Evolutionary conservation across 805 yeast genomes (phyloP), one percentile per base, ranked within the genome.

Genomic region (Saccharomycopsis fodiens): DNA sequence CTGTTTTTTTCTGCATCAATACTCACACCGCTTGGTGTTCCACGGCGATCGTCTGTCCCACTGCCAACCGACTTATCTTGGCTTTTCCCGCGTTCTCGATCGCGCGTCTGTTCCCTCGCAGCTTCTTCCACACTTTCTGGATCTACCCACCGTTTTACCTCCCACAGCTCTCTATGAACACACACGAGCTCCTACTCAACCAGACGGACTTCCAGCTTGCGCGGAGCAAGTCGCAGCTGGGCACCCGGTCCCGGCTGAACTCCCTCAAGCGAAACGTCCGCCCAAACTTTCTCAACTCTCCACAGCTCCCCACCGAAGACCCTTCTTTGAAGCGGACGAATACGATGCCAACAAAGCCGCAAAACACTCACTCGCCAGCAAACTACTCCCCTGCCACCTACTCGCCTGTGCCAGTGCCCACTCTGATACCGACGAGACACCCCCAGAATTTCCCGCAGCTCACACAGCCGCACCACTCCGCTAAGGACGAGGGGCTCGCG

Each of bases 321-420:
- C n/a, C 22, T n/a, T 17, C 15, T 34, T 5, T 36, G 13, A 36
- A 40, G 15, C 12, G 43, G 17, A 40, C 43, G 12, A 21, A 44
- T n/a, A 47, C 50, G 12, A 20, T 47, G 19, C 50, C 48, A 3
- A 31, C 41, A 4, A 32, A 32, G 20, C 5, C 5, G 15, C 17
- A 32, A 10, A 10, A 10, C 29, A 25, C 29, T 10, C n/a, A n/a
- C n/a, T n/a, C n/a, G n/a, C n/a, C n/a, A n/a, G n/a, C n/a, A n/a
- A n/a, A n/a, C n/a, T n/a, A n/a, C n/a, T n/a, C n/a, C n/a, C n/a
- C n/a, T n/a, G n/a, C n/a, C n/a, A n/a, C n/a, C n/a, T n/a, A n/a
- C n/a, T n/a, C n/a, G n/a, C 29, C 36, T 6, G 15, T 32, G 10
- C 36, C 36, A 19, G 36, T 32, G 36, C 17, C 17, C 15, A 5